Base-by-base conservation (phyloP, 768 basidiomycete genomes). In the Gloeopeniophorella convolvens region DNA sequence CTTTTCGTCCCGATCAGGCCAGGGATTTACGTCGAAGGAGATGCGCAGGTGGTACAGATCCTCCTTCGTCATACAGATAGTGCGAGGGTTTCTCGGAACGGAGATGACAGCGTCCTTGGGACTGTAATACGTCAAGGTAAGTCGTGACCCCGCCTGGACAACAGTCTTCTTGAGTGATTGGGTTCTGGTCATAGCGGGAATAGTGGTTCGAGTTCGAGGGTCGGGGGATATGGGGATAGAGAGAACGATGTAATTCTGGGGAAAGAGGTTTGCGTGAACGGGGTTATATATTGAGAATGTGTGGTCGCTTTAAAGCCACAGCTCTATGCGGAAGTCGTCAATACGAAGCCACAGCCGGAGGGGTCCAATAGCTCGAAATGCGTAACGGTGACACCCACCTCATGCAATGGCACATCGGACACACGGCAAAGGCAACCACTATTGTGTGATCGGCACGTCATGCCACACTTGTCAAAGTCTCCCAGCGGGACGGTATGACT, bases 321-420 rank as follows among this genome's bases (percentile, higher is more conserved):
- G 51, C 34, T 37, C 47, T n/a, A 54, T 54, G 48, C 36, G 40
- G 50, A 20, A 28, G 51, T 40, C 16, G 27, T 47, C 35, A 53
- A 45, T 35, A 40, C 16, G 37, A 48, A 48, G 52, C 52, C 52
- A 54, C 52, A 53, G n/a, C n/a, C n/a, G n/a, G n/a, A n/a, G n/a
- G n/a, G n/a, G n/a, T n/a, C n/a, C n/a, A 42, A 48, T 35, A 41
- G 26, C 13, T 39, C 43, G 42, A 51, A 37, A 46, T 24, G 36
- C 26, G 50, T 41, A 36, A 18, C 24, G 42, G 31, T 47, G 46
- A 54, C 52, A 48, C 18, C 27, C 20, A 28, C 36, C 36, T 47
- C 36, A 37, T 34, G 31, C 21, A n/a, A 35, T 21, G 13, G n/a
- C 15, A 35, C 33, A 26, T 13, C 41, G 34, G 40, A 41, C 45